phyloP scores from a whole-genome alignment of 768 basidiomycete species.

The Butyriboletus loyo region DNA sequence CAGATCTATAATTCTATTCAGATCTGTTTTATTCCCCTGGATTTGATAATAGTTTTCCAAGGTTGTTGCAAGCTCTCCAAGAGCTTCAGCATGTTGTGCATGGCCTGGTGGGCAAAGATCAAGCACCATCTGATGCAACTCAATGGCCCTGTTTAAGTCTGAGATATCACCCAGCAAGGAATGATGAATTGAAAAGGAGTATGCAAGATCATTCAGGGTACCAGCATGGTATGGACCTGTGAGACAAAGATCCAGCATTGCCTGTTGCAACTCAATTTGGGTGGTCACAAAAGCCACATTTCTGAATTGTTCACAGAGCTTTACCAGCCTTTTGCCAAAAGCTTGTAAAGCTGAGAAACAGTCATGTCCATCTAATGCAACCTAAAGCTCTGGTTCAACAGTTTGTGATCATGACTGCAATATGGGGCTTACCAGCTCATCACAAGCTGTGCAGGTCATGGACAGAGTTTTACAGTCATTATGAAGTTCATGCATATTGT shows the following conservation, averaged over 20 bases:
- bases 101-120: not conserved
- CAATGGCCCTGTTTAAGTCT: too few species aligned
- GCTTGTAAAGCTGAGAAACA: not conserved
- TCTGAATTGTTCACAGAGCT: not conserved
- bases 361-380: not conserved
- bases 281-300: not conserved
- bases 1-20: not conserved
- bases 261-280: not conserved
- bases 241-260: not conserved
- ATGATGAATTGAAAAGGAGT: accelerated
- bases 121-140: accelerated
- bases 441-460: too few species aligned
- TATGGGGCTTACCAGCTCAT: not conserved
- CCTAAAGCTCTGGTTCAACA: not conserved
- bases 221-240: not conserved
- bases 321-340: not conserved
- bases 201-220: not conserved
- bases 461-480: too few species aligned
- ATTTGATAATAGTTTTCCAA: not conserved
- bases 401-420: not conserved
- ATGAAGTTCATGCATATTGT: not conserved
- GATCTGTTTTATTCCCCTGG: not conserved
- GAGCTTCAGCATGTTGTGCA: not conserved
- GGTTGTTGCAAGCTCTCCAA: not conserved
- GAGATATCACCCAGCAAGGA: too few species aligned